These are phyloP conservation scores for Datisca glomerata DNA, from an alignment of 306 rosid species.

Conservation along the genomic window DNA sequence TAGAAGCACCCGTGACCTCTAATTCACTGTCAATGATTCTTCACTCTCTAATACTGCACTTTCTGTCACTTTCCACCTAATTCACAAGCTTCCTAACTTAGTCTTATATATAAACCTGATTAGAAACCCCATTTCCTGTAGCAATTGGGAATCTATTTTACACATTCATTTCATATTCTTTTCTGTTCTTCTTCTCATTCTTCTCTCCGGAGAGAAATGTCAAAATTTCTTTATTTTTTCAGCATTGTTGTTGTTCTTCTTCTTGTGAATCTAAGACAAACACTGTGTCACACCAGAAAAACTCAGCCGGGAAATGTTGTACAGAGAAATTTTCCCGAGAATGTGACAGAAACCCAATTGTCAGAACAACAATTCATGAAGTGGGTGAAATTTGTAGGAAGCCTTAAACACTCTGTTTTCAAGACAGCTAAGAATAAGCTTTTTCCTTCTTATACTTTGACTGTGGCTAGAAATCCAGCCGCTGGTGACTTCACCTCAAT, in stretches of 20 bases:
- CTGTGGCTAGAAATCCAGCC: constrained; percentile 43
- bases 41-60: constrained; percentile 39
- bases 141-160: constrained; percentile 2
- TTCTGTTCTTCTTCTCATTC: neutral
- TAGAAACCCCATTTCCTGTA: constrained; percentile 4
- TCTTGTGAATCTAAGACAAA: constrained; percentile 25
- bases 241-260: constrained; percentile 21
- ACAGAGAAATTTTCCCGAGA: neutral
- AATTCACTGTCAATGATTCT: constrained; percentile 23
- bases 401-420: constrained; percentile 62
- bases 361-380: constrained; percentile 75
- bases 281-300: constrained; percentile 48
- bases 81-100: constrained; percentile 9
- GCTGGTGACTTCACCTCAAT: constrained; percentile 59
- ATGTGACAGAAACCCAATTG: constrained; percentile 32
- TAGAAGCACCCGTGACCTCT: constrained; percentile 74
- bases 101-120: constrained; percentile 9
- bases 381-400: constrained; percentile 82
- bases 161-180: neutral
- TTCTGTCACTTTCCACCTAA: constrained; percentile 36
- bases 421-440: constrained; percentile 67
- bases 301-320: constrained; percentile 1
- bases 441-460: constrained; percentile 65
- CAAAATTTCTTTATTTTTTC: constrained; percentile 22
- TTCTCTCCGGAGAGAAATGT: no score